Conservation (phyloP, 768 basidiomycete species). For the Agrocybe praecox region DNA sequence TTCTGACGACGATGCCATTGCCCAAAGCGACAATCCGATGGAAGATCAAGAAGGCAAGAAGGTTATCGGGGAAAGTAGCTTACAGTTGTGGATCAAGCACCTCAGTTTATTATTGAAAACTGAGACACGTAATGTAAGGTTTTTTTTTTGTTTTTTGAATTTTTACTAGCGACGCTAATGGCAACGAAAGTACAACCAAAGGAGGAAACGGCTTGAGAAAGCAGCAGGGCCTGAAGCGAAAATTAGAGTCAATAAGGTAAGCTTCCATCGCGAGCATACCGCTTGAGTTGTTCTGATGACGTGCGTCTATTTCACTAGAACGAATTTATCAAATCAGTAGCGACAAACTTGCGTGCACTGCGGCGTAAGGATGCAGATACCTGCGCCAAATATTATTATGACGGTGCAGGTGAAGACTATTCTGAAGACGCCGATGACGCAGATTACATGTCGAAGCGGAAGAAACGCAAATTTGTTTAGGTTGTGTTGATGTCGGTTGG, state of each 20-base stretch:
- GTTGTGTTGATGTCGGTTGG: conserved; percentile 2
- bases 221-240: conserved; percentile 43
- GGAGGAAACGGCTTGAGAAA: conserved; percentile 58
- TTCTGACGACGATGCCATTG: conserved; percentile 69
- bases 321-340: conserved; percentile 69
- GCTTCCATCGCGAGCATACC: neutral
- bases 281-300: neutral
- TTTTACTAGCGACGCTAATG: conserved; percentile 10
- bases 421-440: conserved; percentile 58
- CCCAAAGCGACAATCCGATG: conserved; percentile 28
- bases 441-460: conserved; percentile 43
- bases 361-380: conserved; percentile 62
- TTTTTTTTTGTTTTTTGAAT: conserved; percentile 1
- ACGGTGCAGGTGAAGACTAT: conserved; percentile 36
- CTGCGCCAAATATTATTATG: conserved; percentile 33
- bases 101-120: conserved; percentile 58
- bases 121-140: conserved; percentile 68
- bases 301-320: conserved; percentile 40
- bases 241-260: conserved; percentile 61
- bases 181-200: conserved; percentile 68
- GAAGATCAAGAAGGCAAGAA: conserved; percentile 36
- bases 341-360: conserved; percentile 56
- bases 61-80: conserved; percentile 40
- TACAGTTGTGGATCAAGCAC: conserved; percentile 73
- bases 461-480: conserved; percentile 30